Evolutionary conservation across 2,329 filamentous ascomycete genomes (phyloP).

Genomic region (Xylariaceae sp.): DNA sequence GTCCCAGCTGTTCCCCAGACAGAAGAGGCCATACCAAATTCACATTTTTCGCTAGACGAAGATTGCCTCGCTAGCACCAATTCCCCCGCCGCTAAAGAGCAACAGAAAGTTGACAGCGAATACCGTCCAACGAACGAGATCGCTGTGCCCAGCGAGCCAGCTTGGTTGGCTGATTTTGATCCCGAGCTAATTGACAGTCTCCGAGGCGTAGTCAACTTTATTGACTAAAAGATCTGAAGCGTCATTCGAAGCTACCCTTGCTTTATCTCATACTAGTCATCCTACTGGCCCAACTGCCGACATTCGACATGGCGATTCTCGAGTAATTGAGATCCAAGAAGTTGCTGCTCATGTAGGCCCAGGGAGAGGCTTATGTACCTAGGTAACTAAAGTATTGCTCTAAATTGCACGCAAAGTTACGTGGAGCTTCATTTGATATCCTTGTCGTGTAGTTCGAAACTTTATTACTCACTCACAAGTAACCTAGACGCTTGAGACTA

Average conservation of each 20-base stretch:
- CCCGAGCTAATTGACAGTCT: slow-evolving; percentile 38
- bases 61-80: background rate
- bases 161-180: slow-evolving; percentile 40
- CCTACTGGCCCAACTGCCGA: background rate
- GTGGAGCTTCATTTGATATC: background rate
- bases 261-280: background rate
- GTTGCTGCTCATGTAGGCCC: background rate
- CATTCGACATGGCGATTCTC: background rate
- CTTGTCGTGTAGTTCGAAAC: background rate
- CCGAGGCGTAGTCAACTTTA: slow-evolving; percentile 39
- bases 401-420: background rate
- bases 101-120: background rate
- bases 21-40: background rate
- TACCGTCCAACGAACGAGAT: background rate
- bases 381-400: background rate
- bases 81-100: too few species aligned
- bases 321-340: background rate
- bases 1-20: background rate
- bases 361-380: background rate
- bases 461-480: too few species aligned
- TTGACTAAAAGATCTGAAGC: slow-evolving; percentile 28
- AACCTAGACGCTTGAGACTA: too few species aligned
- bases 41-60: background rate
- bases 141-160: slow-evolving; percentile 27
- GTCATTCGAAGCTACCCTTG: background rate